These are phyloP conservation scores for Patellaria atrata DNA, from an alignment of 495 filamentous ascomycete species.

Conservation along the genomic window DNA sequence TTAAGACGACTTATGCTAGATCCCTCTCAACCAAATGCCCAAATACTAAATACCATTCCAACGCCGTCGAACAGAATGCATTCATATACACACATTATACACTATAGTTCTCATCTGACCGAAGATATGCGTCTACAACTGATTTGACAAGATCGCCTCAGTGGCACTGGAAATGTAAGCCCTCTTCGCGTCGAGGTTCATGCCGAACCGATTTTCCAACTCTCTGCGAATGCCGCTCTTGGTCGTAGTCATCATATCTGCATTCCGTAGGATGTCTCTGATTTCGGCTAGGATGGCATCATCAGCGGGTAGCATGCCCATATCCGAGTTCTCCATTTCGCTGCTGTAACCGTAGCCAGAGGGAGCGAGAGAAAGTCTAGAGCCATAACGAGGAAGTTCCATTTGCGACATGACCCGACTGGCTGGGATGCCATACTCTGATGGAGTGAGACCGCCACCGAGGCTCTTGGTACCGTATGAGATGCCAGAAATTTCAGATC, in stretches of 20 bases:
- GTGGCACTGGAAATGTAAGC: slow-evolving; percentile 74
- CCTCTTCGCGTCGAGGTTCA: slow-evolving; percentile 63
- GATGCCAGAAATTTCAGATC: slow-evolving; percentile 79
- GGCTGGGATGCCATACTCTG: slow-evolving; percentile 42
- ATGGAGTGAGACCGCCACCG: slow-evolving; percentile 28
- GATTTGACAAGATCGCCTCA: slow-evolving; percentile 57
- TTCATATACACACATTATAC: no score
- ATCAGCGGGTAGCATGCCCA: slow-evolving; percentile 63
- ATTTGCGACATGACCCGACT: slow-evolving; percentile 66
- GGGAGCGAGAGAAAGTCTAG: slow-evolving; percentile 68
- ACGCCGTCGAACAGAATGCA: no score
- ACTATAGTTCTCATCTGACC: no score
- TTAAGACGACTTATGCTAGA: no score
- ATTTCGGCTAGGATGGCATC: slow-evolving; percentile 90
- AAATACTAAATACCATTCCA: no score
- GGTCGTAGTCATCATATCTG: slow-evolving; percentile 92
- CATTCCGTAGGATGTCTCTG: slow-evolving; percentile 74
- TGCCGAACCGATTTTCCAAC: slow-evolving; percentile 75
- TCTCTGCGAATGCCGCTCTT: slow-evolving; percentile 97
- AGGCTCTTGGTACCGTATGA: slow-evolving; percentile 79
- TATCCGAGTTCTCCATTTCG: slow-evolving; percentile 55
- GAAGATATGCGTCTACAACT: no score
- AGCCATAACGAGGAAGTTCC: slow-evolving; percentile 39
- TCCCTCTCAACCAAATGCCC: no score
- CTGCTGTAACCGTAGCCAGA: slow-evolving; percentile 27